phyloP scores from a whole-genome alignment of 1,139 yeast genomes.

The Meyerozyma smithsonii region DNA sequence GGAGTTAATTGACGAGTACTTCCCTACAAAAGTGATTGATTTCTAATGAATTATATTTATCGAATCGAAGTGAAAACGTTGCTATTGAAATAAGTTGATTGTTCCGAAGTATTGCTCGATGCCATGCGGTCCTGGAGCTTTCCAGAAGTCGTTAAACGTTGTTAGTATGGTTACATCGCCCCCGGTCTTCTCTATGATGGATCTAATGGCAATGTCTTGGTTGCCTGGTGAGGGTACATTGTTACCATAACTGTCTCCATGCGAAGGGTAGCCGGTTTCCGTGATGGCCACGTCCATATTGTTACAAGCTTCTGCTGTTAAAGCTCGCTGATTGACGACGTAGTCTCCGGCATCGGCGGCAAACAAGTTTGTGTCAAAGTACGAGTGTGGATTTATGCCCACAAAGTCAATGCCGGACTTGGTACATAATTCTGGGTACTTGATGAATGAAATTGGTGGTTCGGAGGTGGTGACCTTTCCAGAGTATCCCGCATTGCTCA shows the following conservation, averaged over 20 bases:
- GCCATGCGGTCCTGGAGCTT: conserved; percentile 75
- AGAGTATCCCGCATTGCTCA: conserved; percentile 66
- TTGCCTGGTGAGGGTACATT: conserved; percentile 68
- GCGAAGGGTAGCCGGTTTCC: conserved; percentile 88
- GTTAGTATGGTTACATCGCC: conserved; percentile 67
- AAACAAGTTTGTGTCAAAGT: conserved; percentile 58
- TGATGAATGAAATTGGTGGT: conserved; percentile 72
- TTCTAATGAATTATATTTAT: conserved; percentile 27
- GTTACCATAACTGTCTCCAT: conserved; percentile 64
- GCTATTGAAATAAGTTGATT: conserved; percentile 34
- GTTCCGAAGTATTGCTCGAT: conserved; percentile 86
- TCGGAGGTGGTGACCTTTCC: conserved; percentile 82
- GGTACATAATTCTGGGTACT: conserved; percentile 64
- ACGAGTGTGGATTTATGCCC: conserved; percentile 84
- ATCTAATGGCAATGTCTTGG: conserved; percentile 63
- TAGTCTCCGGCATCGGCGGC: conserved; percentile 75
- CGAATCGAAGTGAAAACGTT: conserved; percentile 4
- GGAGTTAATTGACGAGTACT: conserved; percentile 63
- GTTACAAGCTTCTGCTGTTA: conserved; percentile 51
- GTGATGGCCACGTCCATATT: conserved; percentile 52
- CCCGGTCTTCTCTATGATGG: conserved; percentile 48
- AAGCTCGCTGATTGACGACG: conserved; percentile 53
- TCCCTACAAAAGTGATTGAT: conserved; percentile 53
- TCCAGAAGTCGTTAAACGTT: conserved; percentile 81
- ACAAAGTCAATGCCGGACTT: conserved; percentile 62